A percentile compares a stretch with the other conserved stretches of the same genome.
Evolutionary conservation across 1,284 basidiomycete genomes (phyloP).

Genomic region (Athelia sp.): DNA sequence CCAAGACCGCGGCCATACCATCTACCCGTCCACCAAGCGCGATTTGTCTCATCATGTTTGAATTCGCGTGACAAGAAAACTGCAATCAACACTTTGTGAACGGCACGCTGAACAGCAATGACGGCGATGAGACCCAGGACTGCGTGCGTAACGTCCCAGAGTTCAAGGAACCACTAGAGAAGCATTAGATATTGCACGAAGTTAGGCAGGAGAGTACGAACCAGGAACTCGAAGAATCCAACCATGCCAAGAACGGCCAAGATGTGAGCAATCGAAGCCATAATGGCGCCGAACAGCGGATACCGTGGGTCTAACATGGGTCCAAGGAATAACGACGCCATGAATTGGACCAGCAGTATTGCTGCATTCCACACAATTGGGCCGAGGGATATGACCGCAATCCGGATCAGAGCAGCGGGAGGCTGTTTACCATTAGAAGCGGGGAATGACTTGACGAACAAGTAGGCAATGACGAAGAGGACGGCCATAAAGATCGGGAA

Average conservation of each 20-base stretch:
- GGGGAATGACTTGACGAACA: constrained; percentile 86
- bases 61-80: constrained; percentile 93
- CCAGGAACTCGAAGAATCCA: constrained; percentile 92
- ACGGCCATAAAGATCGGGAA: constrained; percentile 82
- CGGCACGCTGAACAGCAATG: constrained; percentile 82
- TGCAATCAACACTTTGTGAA: constrained; percentile 90
- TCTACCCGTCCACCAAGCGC: constrained; percentile 96
- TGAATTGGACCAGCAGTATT: constrained; percentile 80
- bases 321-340: constrained; percentile 89
- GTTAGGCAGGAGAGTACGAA: constrained; percentile 34
- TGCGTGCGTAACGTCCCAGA: constrained; percentile 89
- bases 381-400: constrained; percentile 89
- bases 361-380: constrained; percentile 96
- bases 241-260: constrained; percentile 81
- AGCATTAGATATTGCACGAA: constrained; percentile 9
- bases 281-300: constrained; percentile 84
- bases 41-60: constrained; percentile 96
- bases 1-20: constrained; percentile 95
- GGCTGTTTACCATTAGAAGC: constrained; percentile 59
- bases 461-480: constrained; percentile 84
- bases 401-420: constrained; percentile 80
- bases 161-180: constrained; percentile 86
- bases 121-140: constrained; percentile 86
- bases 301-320: constrained; percentile 84
- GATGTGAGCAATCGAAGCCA: constrained; percentile 84